These are phyloP conservation scores for Trametes elegans DNA, from an alignment of 768 basidiomycete species.

Conservation along the genomic window DNA sequence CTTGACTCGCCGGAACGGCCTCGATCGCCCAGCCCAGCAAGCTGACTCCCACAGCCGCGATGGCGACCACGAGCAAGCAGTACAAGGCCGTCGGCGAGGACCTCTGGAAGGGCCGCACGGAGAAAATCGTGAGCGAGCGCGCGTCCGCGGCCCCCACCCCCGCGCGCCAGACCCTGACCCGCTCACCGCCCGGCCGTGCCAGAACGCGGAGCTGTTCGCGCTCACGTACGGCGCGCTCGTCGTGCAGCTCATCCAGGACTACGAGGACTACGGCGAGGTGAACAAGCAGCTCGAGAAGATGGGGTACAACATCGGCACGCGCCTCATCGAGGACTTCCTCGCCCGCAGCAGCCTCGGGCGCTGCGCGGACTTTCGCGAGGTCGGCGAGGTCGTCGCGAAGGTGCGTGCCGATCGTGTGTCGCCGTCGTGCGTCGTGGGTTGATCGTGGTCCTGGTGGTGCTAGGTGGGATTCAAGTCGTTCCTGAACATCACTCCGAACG, in stretches of 20 bases:
- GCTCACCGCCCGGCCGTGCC: constrained; percentile 23
- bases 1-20: not conserved
- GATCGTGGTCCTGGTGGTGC: not conserved
- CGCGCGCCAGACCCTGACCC: constrained; percentile 5
- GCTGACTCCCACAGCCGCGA: constrained; percentile 28
- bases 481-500: constrained; percentile 83
- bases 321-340: constrained; percentile 96
- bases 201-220: constrained; percentile 98
- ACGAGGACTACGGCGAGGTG: constrained; percentile 94
- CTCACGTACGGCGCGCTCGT: constrained; percentile 97
- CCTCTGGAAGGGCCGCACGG: constrained; percentile 90
- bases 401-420: constrained; percentile 42
- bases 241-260: constrained; percentile 97
- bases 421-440: not conserved
- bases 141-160: not conserved
- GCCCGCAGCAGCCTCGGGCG: constrained; percentile 90
- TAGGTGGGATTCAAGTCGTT: constrained; percentile 99
- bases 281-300: constrained; percentile 98
- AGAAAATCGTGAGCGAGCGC: constrained; percentile 78
- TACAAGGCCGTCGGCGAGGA: constrained; percentile 92
- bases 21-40: not conserved
- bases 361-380: constrained; percentile 91
- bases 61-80: constrained; percentile 78
- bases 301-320: constrained; percentile 97
- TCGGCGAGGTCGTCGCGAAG: constrained; percentile 94